Conservation (phyloP, 1,284 basidiomycete genomes). For the Schizophyllum commune region DNA sequence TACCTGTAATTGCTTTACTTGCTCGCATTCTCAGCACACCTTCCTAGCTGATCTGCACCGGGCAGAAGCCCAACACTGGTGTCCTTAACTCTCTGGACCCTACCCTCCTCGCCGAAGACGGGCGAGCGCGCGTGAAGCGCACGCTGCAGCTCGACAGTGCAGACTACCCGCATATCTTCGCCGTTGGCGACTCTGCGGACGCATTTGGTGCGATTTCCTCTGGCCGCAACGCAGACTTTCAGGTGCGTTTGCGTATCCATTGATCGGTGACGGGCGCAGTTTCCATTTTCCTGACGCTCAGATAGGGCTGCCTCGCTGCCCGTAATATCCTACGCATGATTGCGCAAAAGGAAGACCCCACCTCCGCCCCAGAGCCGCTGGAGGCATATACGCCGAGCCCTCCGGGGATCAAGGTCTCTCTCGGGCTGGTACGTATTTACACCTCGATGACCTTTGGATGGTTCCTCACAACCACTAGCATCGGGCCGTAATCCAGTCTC, state of each 20-base stretch:
- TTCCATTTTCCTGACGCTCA: slow-evolving; percentile 19
- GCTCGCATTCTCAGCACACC: background rate
- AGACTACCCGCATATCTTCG: slow-evolving; percentile 52
- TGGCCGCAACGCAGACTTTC: slow-evolving; percentile 50
- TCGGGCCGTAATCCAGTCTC: too few relatives aligned
- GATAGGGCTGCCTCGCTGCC: slow-evolving; percentile 51
- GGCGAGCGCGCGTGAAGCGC: background rate
- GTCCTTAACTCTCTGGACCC: slow-evolving; percentile 44
- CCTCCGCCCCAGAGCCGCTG: slow-evolving; percentile 24
- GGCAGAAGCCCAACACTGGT: slow-evolving; percentile 64
- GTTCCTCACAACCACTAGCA: too few relatives aligned
- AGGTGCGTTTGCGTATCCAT: too few relatives aligned
- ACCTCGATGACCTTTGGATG: too few relatives aligned
- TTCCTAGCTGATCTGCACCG: slow-evolving; percentile 63
- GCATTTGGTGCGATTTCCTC: slow-evolving; percentile 65
- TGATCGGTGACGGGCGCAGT: too few relatives aligned
- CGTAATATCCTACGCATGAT: slow-evolving; percentile 45
- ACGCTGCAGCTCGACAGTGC: background rate
- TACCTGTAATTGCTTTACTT: slow-evolving; percentile 2
- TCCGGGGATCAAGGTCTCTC: slow-evolving; percentile 65
- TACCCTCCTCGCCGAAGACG: slow-evolving; percentile 47
- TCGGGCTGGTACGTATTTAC: slow-evolving; percentile 42
- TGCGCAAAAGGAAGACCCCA: slow-evolving; percentile 5
- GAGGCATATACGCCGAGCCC: slow-evolving; percentile 46
- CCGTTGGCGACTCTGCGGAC: slow-evolving; percentile 62